Conservation (phyloP, 2,329 filamentous ascomycete genomes). For the Cladophialophora carrionii region DNA sequence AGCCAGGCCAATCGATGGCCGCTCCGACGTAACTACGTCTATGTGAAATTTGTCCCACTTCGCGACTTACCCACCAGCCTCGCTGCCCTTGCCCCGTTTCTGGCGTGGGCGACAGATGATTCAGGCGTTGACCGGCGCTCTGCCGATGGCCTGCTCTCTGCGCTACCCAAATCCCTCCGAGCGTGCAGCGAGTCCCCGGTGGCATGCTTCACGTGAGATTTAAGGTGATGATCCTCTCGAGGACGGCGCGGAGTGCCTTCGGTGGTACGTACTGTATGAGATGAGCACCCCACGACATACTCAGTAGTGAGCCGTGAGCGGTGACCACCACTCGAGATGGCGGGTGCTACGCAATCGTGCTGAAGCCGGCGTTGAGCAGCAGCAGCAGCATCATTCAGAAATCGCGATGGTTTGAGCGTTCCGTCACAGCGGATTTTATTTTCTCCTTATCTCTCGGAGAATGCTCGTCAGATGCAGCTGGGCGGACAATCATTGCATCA, state of each 20-base stretch:
- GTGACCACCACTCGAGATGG: neutral
- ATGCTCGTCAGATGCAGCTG: neutral
- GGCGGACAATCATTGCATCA: neutral
- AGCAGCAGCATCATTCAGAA: neutral
- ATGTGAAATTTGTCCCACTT: conserved; percentile 18
- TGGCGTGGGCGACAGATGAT: conserved; percentile 16
- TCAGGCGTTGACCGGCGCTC: conserved; percentile 26
- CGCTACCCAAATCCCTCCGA: conserved; percentile 1
- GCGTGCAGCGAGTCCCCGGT: conserved; percentile 1
- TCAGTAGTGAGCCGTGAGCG: neutral
- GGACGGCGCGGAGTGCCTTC: neutral
- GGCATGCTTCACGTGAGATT: conserved; percentile 18
- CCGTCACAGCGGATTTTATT: neutral
- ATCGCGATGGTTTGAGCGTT: neutral
- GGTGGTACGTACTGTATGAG: neutral
- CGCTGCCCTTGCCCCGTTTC: conserved; percentile 17
- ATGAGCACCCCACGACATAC: conserved; percentile 1
- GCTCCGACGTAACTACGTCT: neutral
- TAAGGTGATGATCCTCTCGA: conserved; percentile 5
- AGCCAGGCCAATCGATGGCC: conserved; percentile 15
- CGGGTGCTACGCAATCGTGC: neutral
- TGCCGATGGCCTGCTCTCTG: conserved; percentile 21
- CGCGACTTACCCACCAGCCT: conserved; percentile 16
- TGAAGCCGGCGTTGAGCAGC: neutral
- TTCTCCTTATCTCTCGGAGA: neutral